Percentiles rank a stretch among this genome's conserved stretches.
These are phyloP conservation scores for Colletotrichum sp. DNA, from an alignment of 2,329 filamentous ascomycete genomes.

Conservation along the genomic window DNA sequence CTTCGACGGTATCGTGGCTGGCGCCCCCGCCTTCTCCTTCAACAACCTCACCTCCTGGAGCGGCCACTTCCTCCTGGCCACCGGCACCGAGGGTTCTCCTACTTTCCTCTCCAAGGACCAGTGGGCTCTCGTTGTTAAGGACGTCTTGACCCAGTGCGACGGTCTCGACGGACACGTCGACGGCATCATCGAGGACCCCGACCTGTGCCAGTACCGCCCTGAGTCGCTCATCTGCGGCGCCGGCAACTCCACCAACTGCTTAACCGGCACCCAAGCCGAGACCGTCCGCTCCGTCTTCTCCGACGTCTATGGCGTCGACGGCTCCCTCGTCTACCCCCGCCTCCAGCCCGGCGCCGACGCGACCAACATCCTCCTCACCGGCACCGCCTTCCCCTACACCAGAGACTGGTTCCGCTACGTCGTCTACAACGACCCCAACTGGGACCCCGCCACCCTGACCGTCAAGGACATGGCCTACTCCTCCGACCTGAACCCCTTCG, in stretches of 20 bases:
- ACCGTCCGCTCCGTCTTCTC: conserved; percentile 37
- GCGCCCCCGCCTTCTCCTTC: conserved; percentile 44
- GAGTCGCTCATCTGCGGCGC: conserved; percentile 44
- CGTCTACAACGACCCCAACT: conserved; percentile 42
- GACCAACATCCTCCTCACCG: conserved; percentile 45
- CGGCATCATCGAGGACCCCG: conserved; percentile 24
- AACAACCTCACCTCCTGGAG: conserved; percentile 41
- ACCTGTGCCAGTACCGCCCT: conserved; percentile 39
- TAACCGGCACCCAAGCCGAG: conserved; percentile 37
- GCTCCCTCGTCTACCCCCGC: conserved; percentile 43
- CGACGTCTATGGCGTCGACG: conserved; percentile 33
- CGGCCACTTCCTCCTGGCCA: conserved; percentile 36
- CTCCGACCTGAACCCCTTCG: conserved; percentile 38
- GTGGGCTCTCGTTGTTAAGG: conserved; percentile 13
- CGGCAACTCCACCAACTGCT: not conserved
- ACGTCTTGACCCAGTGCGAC: conserved; percentile 34
- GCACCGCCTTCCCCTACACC: conserved; percentile 30
- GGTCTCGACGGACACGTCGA: conserved; percentile 26
- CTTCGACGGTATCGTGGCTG: conserved; percentile 47
- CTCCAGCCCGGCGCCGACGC: conserved; percentile 55
- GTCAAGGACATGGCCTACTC: conserved; percentile 39
- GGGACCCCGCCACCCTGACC: conserved; percentile 37
- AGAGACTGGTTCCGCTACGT: conserved; percentile 43
- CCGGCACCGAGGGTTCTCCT: conserved; percentile 45
- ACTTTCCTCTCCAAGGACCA: conserved; percentile 35